Conservation (phyloP, 2,329 filamentous ascomycete species). For the Cadophora luteo-olivacea region DNA sequence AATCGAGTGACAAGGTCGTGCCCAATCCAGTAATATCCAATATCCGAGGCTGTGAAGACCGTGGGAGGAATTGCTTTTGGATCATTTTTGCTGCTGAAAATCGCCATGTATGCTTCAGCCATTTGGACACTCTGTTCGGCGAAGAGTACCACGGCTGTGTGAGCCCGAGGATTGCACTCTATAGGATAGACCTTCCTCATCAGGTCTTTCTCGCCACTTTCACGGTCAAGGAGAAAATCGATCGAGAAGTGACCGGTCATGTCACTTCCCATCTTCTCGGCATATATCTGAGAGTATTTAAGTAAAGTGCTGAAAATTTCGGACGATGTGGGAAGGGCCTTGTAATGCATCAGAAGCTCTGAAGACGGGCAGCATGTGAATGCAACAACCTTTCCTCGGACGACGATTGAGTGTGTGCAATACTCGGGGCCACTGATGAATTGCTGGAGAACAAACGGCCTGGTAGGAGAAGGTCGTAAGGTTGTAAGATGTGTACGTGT, state of each 20-base stretch:
- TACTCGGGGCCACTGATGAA: conserved; percentile 69
- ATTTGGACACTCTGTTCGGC: conserved; percentile 49
- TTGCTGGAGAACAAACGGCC: conserved; percentile 73
- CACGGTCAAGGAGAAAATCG: conserved; percentile 68
- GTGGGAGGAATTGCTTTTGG: background rate
- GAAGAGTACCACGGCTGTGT: conserved; percentile 72
- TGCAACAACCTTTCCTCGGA: conserved; percentile 67
- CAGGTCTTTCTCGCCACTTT: conserved; percentile 34
- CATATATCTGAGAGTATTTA: conserved; percentile 66
- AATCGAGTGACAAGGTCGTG: conserved; percentile 65
- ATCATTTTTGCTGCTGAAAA: conserved; percentile 44
- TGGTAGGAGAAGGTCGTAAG: conserved; percentile 46
- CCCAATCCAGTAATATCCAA: conserved; percentile 67
- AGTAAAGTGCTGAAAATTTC: conserved; percentile 65
- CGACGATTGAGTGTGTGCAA: conserved; percentile 73
- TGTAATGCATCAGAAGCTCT: conserved; percentile 71
- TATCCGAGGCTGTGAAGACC: conserved; percentile 38
- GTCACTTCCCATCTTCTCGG: conserved; percentile 51
- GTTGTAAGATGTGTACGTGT: conserved; percentile 61
- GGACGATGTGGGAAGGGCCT: conserved; percentile 60
- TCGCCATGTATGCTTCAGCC: conserved; percentile 57
- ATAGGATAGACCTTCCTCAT: conserved; percentile 64
- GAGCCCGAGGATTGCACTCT: conserved; percentile 73
- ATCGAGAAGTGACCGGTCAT: conserved; percentile 78
- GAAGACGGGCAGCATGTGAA: conserved; percentile 71